Conservation (phyloP, 495 filamentous ascomycete species). For the Durotheca rogersii region DNA sequence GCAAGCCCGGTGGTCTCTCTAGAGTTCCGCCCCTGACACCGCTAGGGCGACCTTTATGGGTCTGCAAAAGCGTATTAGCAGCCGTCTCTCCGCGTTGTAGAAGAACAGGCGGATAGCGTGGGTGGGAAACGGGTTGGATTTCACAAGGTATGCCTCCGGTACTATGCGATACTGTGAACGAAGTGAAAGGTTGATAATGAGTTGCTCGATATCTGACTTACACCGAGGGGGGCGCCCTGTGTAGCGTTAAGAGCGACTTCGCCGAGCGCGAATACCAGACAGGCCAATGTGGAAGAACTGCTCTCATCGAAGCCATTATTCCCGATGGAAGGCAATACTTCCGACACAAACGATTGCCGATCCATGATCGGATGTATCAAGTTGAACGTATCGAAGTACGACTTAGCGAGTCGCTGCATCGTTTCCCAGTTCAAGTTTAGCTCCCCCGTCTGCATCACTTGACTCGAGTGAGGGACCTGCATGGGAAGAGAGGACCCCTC, state of each 20-base stretch:
- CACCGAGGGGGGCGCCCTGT: conserved; percentile 45
- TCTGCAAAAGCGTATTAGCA: conserved; percentile 12
- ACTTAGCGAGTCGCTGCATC: conserved; percentile 51
- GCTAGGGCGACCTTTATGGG: conserved; percentile 47
- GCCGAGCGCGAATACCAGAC: conserved; percentile 59
- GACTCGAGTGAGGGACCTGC: conserved; percentile 12
- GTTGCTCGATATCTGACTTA: conserved; percentile 8
- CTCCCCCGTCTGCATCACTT: conserved; percentile 25
- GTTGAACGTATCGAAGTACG: conserved; percentile 59
- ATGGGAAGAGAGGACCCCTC: conserved; percentile 21
- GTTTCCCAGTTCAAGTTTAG: conserved; percentile 45
- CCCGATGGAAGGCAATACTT: conserved; percentile 47
- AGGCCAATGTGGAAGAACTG: conserved; percentile 50
- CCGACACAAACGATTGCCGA: conserved; percentile 50
- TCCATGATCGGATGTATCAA: conserved; percentile 58
- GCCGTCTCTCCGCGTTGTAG: background rate
- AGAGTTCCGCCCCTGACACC: conserved; percentile 54
- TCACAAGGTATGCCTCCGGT: background rate
- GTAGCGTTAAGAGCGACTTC: conserved; percentile 53
- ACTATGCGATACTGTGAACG: conserved; percentile 2
- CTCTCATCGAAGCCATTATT: conserved; percentile 53
- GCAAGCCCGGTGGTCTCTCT: conserved; percentile 55
- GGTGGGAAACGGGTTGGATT: background rate
- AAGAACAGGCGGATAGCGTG: background rate
- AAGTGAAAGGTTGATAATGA: background rate